Evolutionary conservation across 805 yeast genomes (phyloP), one percentile per base, ranked within the genome.

Genomic region (Huiozyma naganishii): DNA sequence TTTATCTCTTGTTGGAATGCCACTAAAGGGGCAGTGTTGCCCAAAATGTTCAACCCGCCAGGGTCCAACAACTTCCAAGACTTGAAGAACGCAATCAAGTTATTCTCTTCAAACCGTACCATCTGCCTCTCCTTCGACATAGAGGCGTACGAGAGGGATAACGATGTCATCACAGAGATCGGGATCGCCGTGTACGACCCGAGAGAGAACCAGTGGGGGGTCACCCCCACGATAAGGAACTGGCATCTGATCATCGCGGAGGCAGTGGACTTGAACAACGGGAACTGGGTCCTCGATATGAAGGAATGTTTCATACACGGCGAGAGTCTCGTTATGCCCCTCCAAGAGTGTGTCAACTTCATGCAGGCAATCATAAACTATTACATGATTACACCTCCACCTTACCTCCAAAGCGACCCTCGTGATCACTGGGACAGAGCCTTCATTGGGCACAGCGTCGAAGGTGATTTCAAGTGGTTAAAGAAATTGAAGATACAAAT

Each of bases 181-280:
- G 83, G 83, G 1, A 64, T 78, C 1, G 62, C 78, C 5, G 70
- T 78, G 2, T 76, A 68, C 53, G 80, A 77, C 49, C 82, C 83
- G 5, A 53, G 72, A 27, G 65, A 59, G 36, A 77, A 75, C 46
- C 13, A 37, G n/a, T 36, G 49, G 11, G 54, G 74, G 0, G 46
- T 67, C 32, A 49, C 64, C 1, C 80, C 80, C 3, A 45, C 59
- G 6, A 58, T 71, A 27, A 61, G 63, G 23, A 70, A 69, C 43
- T 61, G 62, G 41, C 74, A 69, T 45, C 62, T 78, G 7, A 58
- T 74, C 3, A 65, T 76, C 3, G 52, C 63, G 23, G 84, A 77
- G 48, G 50, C 67, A 39, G 41, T 61, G 27, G 48, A 64, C n/a
- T 49, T 59, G 33, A 57, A 65, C 13, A 80, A 80, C 55, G 77